A percentile compares a stretch with the other conserved stretches of the same genome.
These are phyloP conservation scores for Plasmopara muralis DNA, from an alignment of 352 stramenopile genomes.

Conservation along the genomic window DNA sequence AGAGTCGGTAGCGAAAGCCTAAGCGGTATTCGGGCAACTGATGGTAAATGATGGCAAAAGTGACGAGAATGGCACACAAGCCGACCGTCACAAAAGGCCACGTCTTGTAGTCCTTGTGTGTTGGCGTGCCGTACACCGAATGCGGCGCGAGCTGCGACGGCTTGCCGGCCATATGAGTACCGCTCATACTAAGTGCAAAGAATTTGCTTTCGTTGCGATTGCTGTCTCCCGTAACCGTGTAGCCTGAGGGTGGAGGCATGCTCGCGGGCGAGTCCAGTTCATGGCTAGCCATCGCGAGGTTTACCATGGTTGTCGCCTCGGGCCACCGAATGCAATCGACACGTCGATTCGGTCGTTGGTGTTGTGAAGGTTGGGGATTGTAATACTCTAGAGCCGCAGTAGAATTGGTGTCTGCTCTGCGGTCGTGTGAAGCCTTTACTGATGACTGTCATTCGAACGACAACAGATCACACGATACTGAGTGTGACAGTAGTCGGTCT, in stretches of 20 bases:
- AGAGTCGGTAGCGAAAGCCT: slow-evolving; percentile 56
- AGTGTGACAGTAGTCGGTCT: slow-evolving; percentile 11
- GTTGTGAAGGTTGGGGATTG: background rate
- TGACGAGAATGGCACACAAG: slow-evolving; percentile 38
- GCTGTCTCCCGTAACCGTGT: slow-evolving; percentile 24
- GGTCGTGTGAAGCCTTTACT: too few species aligned
- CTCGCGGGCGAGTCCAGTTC: slow-evolving; percentile 34
- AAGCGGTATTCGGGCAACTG: slow-evolving; percentile 66
- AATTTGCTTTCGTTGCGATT: slow-evolving; percentile 53
- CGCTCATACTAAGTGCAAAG: slow-evolving; percentile 65
- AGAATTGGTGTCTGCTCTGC: too few species aligned
- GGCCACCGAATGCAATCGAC: slow-evolving; percentile 9
- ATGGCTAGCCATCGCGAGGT: slow-evolving; percentile 39
- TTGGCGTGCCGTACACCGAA: slow-evolving; percentile 69
- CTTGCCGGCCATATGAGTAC: slow-evolving; percentile 35
- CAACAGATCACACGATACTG: slow-evolving; percentile 15
- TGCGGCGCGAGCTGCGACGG: slow-evolving; percentile 47
- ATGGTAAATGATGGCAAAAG: slow-evolving; percentile 67
- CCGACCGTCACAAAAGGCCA: slow-evolving; percentile 66
- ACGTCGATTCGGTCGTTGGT: slow-evolving; percentile 11
- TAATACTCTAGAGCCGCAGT: background rate
- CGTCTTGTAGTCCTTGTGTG: slow-evolving; percentile 77
- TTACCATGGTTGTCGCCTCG: slow-evolving; percentile 25
- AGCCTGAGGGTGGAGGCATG: slow-evolving; percentile 16
- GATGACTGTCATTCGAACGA: background rate